Evolutionary conservation across 164 flowering plant species (phyloP).

Genomic region (Macadamia tetraphylla): DNA sequence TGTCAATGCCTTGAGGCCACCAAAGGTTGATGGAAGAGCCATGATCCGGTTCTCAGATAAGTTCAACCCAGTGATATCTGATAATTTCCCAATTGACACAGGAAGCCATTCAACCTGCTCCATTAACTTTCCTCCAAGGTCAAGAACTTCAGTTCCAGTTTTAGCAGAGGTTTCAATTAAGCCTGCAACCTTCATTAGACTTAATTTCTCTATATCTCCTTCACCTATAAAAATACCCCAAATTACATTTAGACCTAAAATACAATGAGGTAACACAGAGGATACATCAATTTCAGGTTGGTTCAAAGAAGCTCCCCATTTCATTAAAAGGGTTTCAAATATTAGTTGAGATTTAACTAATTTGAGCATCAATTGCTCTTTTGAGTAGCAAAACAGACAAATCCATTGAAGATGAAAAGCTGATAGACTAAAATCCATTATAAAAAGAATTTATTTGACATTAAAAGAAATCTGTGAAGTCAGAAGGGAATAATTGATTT

Average conservation of each 20-base stretch:
- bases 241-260: conserved; percentile 8
- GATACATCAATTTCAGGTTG: too few species aligned
- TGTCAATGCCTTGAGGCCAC: conserved; percentile 38
- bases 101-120: conserved; percentile 80
- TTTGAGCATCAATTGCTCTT: too few species aligned
- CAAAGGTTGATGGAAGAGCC: conserved; percentile 56
- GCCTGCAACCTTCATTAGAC: conserved; percentile 54
- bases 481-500: too few species aligned
- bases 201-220: conserved; percentile 39
- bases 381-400: too few species aligned
- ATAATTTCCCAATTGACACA: conserved; percentile 53
- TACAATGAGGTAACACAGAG: background rate
- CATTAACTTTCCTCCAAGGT: conserved; percentile 60
- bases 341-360: too few species aligned
- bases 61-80: conserved; percentile 38
- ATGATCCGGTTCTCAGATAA: conserved; percentile 53
- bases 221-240: conserved; percentile 18
- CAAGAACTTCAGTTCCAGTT: conserved; percentile 37
- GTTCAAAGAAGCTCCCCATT: too few species aligned
- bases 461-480: too few species aligned
- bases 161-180: conserved; percentile 52
- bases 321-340: too few species aligned
- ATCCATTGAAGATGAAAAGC: too few species aligned
- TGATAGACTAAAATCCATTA: too few species aligned
- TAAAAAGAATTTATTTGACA: too few species aligned